A percentile compares a stretch with the other conserved stretches of the same genome.
These are phyloP conservation scores for Chenopodium album DNA, from an alignment of 148 eudicot genomes.

Conservation along the genomic window DNA sequence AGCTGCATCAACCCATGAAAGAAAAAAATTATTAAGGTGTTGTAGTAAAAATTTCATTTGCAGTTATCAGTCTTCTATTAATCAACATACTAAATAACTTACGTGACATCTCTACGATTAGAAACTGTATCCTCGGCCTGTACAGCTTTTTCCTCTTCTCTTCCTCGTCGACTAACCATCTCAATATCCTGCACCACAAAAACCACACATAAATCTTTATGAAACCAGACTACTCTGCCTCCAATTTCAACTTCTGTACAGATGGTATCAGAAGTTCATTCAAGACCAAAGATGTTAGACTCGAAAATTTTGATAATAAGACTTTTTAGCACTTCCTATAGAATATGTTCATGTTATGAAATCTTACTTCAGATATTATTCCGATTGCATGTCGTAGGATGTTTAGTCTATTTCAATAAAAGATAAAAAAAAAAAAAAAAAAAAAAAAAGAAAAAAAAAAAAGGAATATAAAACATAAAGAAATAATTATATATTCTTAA, in stretches of 20 bases:
- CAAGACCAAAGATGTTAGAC: no score
- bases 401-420: neutral
- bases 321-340: neutral
- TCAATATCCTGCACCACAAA: constrained; percentile 56
- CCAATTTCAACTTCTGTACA: neutral
- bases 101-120: constrained; percentile 94
- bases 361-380: neutral
- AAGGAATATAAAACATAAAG: no score
- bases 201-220: neutral
- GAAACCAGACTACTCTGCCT: neutral
- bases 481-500: no score
- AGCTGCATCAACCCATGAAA: constrained; percentile 44
- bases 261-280: neutral
- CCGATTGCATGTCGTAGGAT: neutral
- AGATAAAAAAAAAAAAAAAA: no score
- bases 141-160: constrained; percentile 44
- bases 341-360: neutral
- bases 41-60: neutral
- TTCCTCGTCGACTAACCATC: constrained; percentile 81
- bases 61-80: neutral
- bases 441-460: no score
- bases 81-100: constrained; percentile 27
- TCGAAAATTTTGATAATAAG: no score
- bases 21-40: neutral
- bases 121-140: constrained; percentile 51